Conservation (phyloP, 2,329 filamentous ascomycete genomes). For the Calonectria leucothoes region DNA sequence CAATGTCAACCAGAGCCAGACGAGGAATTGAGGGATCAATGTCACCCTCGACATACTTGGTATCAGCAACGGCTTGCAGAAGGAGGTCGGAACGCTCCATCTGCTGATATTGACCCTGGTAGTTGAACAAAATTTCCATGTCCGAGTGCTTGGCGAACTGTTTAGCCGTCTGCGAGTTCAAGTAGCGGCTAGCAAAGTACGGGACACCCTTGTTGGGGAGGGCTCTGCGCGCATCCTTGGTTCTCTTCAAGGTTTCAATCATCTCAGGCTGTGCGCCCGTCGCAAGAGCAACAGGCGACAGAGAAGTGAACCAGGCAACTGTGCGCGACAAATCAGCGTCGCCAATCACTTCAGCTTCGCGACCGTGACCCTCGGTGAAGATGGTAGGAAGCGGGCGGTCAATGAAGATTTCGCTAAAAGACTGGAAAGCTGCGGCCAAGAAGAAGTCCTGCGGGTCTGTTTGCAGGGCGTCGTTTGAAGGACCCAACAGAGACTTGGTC, state of each 20-base stretch:
- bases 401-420: constrained; percentile 44
- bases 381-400: constrained; percentile 44
- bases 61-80: neutral
- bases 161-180: neutral
- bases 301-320: constrained; percentile 54
- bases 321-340: constrained; percentile 46
- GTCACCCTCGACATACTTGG: neutral
- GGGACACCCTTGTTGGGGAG: constrained; percentile 26
- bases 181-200: constrained; percentile 33
- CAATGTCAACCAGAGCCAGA: neutral
- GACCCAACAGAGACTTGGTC: neutral
- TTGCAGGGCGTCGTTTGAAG: constrained; percentile 37
- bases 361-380: constrained; percentile 50
- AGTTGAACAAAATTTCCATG: neutral
- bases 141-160: neutral
- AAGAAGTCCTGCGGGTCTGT: constrained; percentile 51
- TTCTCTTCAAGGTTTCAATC: constrained; percentile 29
- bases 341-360: constrained; percentile 44
- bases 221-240: constrained; percentile 33
- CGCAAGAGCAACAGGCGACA: constrained; percentile 44
- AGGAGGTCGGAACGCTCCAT: neutral
- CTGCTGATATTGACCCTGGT: neutral
- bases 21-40: neutral
- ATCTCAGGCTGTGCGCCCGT: neutral
- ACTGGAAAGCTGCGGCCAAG: constrained; percentile 43